These are phyloP conservation scores for Citrus reticulata DNA, from an alignment of 345 rosid species.

Conservation along the genomic window DNA sequence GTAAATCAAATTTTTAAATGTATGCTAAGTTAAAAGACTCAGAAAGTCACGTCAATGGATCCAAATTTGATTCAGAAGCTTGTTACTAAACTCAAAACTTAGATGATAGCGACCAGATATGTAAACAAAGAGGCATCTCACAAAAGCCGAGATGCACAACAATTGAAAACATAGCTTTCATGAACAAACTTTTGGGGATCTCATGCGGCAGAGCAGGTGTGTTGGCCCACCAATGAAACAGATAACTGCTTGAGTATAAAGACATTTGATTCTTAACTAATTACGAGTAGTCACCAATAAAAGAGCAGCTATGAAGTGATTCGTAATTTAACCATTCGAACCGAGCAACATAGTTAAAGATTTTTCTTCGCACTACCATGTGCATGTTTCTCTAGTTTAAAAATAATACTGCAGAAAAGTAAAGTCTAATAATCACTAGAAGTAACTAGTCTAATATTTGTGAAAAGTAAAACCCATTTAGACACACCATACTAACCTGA, in stretches of 20 bases:
- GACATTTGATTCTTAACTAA: too few relatives aligned
- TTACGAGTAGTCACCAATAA: too few relatives aligned
- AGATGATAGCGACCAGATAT: neutral
- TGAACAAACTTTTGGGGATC: neutral
- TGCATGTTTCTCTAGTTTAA: neutral
- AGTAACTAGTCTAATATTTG: neutral
- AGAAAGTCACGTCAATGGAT: neutral
- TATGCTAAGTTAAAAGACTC: neutral
- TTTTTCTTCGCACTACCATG: neutral
- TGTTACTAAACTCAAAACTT: neutral
- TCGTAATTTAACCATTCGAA: too few relatives aligned
- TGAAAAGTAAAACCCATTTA: neutral
- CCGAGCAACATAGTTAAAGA: too few relatives aligned
- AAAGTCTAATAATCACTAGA: neutral
- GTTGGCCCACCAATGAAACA: neutral
- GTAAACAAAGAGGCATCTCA: neutral
- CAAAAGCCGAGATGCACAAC: neutral
- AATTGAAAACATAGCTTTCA: neutral
- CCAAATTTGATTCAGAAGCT: neutral
- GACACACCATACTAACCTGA: constrained; percentile 51
- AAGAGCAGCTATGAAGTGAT: too few relatives aligned
- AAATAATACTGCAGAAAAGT: neutral
- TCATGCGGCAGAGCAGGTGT: neutral
- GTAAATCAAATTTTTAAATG: neutral
- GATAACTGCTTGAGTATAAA: neutral